Evolutionary conservation across 495 filamentous ascomycete genomes (phyloP).

Genomic region (Echria macrotheca): DNA sequence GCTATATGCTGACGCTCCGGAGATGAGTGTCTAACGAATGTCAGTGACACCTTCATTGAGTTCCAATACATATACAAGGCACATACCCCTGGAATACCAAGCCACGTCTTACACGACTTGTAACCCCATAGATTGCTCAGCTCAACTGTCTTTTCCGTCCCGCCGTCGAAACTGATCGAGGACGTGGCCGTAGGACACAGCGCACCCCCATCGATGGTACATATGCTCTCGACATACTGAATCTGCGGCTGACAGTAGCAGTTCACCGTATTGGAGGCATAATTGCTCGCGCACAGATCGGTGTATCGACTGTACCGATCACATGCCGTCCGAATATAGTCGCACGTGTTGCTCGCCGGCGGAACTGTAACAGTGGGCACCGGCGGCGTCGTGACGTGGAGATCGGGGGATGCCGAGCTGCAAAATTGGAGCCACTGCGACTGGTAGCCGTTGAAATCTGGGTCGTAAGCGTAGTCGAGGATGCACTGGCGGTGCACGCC

Average conservation of each 20-base stretch:
- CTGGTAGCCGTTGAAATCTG: constrained; percentile 2
- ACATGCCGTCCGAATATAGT: constrained; percentile 1
- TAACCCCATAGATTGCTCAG: neutral
- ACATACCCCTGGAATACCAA: constrained; percentile 1
- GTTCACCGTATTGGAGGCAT: neutral
- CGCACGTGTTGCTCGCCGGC: neutral
- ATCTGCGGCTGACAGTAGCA: constrained; percentile 1
- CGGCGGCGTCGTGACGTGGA: neutral
- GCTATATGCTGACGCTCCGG: neutral
- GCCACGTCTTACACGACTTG: constrained; percentile 3
- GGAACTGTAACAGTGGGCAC: neutral
- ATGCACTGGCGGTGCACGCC: neutral
- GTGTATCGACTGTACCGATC: neutral
- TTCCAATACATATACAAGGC: neutral
- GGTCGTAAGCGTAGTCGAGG: constrained; percentile 1
- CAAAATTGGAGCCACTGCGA: constrained; percentile 3
- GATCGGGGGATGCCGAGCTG: neutral
- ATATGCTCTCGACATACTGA: constrained; percentile 4
- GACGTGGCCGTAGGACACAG: neutral
- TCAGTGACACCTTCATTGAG: neutral
- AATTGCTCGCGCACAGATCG: neutral
- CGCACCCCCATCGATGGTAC: constrained; percentile 3
- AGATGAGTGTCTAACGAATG: neutral
- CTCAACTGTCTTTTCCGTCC: neutral
- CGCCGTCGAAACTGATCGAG: neutral